phyloP scores from a whole-genome alignment of 2,329 filamentous ascomycete species.

The Aspergillus intermedius region DNA sequence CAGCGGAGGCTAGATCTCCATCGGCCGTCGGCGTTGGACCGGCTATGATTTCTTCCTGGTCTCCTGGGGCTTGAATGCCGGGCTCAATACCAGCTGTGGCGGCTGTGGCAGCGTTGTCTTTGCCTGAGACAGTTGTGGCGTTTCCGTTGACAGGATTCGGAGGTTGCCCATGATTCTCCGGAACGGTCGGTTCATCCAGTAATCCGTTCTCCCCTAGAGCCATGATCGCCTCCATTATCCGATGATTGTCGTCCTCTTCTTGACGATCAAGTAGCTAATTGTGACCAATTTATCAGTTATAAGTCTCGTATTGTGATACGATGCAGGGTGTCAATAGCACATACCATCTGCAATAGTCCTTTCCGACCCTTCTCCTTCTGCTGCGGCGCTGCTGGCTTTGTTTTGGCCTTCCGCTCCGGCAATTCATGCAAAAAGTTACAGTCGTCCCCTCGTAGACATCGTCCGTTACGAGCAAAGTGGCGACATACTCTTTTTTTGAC shows the following conservation, averaged over 20 bases:
- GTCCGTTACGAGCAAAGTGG: slow-evolving; percentile 36
- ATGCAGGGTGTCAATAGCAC: slow-evolving; percentile 9
- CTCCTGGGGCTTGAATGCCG: neutral
- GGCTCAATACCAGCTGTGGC: too few species aligned
- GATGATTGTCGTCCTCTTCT: slow-evolving; percentile 36
- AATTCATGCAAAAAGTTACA: slow-evolving; percentile 40
- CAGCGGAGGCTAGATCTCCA: neutral
- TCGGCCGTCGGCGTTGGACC: neutral
- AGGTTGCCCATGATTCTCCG: neutral
- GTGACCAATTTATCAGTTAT: slow-evolving; percentile 2
- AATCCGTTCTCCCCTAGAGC: slow-evolving; percentile 38
- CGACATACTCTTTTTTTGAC: slow-evolving; percentile 31
- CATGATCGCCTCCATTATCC: slow-evolving; percentile 37
- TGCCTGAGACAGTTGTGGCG: neutral
- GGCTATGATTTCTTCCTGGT: neutral
- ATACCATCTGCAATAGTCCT: slow-evolving; percentile 39
- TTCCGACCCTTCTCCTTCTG: slow-evolving; percentile 28
- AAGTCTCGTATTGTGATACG: neutral
- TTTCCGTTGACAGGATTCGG: neutral
- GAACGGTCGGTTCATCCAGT: slow-evolving; percentile 18
- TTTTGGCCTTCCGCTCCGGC: slow-evolving; percentile 21
- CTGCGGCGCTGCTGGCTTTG: slow-evolving; percentile 12
- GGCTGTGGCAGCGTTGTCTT: neutral
- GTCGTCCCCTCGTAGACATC: slow-evolving; percentile 35
- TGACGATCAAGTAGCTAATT: slow-evolving; percentile 37